Evolutionary conservation across 345 rosid species (phyloP).

Genomic region (Litchi chinensis): DNA sequence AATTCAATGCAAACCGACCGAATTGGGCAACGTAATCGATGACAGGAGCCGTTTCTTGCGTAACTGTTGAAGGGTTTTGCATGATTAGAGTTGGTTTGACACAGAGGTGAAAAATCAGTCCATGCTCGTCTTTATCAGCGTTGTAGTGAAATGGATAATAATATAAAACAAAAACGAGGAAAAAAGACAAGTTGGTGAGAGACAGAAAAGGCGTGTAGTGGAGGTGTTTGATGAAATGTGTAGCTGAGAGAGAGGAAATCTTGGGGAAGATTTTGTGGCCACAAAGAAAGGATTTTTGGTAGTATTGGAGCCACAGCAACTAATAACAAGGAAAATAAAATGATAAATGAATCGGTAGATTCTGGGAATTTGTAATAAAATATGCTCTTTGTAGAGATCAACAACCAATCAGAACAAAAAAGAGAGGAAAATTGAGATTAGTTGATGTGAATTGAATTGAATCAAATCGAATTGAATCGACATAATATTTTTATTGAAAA

Average conservation of each 20-base stretch:
- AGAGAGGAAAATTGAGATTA: no score
- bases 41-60: constrained; percentile 57
- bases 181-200: background rate
- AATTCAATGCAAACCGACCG: constrained; percentile 45
- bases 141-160: constrained; percentile 5
- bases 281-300: constrained; percentile 23
- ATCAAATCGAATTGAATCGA: no score
- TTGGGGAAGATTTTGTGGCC: constrained; percentile 24
- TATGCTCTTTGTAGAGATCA: constrained; percentile 9
- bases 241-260: constrained; percentile 16
- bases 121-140: constrained; percentile 29
- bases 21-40: constrained; percentile 59
- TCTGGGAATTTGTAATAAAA: constrained; percentile 7
- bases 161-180: background rate
- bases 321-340: background rate
- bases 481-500: no score
- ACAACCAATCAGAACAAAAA: no score
- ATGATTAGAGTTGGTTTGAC: constrained; percentile 29
- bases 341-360: background rate
- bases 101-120: constrained; percentile 15
- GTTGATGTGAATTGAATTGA: background rate
- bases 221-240: constrained; percentile 7
- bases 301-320: background rate
- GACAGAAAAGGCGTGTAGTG: background rate
- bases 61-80: constrained; percentile 65